Percentiles rank a stretch among this genome's conserved stretches.
phyloP scores from a whole-genome alignment of 2,329 filamentous ascomycete genomes.

The Reticulascus tulasneorum region DNA sequence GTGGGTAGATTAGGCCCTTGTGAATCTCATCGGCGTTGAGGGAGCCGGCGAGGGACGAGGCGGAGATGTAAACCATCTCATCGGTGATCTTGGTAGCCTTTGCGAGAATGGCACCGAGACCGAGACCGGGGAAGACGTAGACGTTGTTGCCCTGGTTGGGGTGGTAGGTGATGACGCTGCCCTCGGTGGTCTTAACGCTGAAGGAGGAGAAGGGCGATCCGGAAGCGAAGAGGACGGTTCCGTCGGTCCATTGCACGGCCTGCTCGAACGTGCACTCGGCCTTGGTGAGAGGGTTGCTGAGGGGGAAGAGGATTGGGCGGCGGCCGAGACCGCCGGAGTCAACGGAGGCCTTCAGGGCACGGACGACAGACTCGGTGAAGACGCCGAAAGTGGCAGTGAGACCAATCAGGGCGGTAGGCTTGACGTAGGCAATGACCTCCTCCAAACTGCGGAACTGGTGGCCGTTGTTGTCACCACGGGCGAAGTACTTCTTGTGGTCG shows the following conservation, averaged over 20 bases:
- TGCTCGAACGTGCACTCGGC: slow-evolving; percentile 97
- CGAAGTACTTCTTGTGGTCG: slow-evolving; percentile 78
- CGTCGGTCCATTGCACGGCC: slow-evolving; percentile 85
- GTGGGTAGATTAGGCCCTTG: slow-evolving; percentile 83
- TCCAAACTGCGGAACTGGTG: slow-evolving; percentile 75
- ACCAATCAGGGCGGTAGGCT: slow-evolving; percentile 91
- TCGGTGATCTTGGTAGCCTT: slow-evolving; percentile 86
- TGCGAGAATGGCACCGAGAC: slow-evolving; percentile 85
- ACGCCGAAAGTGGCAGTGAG: slow-evolving; percentile 91
- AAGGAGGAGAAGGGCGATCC: slow-evolving; percentile 85
- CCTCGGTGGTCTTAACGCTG: slow-evolving; percentile 56
- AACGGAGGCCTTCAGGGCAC: slow-evolving; percentile 61
- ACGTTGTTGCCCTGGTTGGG: slow-evolving; percentile 82
- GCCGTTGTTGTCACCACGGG: slow-evolving; percentile 60
- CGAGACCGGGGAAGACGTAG: slow-evolving; percentile 96
- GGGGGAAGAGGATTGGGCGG: slow-evolving; percentile 87
- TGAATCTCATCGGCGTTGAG: slow-evolving; percentile 78
- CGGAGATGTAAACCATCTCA: slow-evolving; percentile 95
- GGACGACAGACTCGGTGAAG: slow-evolving; percentile 84
- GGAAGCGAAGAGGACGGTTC: slow-evolving; percentile 87
- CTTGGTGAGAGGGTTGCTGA: slow-evolving; percentile 94
- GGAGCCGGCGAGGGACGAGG: slow-evolving; percentile 71
- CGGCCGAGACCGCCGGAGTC: slow-evolving; percentile 65
- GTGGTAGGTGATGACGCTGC: slow-evolving; percentile 63
- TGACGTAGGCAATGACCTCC: slow-evolving; percentile 90